A percentile compares a stretch with the other conserved stretches of the same genome.
Evolutionary conservation across 2,329 filamentous ascomycete genomes (phyloP).

Genomic region (Aureobasidium sp.): DNA sequence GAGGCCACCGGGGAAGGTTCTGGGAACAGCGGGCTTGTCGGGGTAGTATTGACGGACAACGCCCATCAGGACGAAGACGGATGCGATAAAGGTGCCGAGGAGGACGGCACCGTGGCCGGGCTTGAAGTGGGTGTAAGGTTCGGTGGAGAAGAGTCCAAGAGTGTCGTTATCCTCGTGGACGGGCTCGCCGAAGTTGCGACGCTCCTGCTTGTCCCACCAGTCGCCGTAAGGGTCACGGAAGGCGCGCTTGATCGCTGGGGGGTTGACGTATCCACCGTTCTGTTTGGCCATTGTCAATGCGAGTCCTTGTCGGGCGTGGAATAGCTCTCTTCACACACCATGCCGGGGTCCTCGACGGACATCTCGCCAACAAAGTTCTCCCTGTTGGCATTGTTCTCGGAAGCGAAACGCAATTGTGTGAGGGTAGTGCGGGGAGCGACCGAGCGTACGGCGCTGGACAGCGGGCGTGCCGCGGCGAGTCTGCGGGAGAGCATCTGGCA

Average conservation of each 20-base stretch:
- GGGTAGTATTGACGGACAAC: constrained; percentile 37
- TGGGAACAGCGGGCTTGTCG: constrained; percentile 36
- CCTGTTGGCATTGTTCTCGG: constrained; percentile 34
- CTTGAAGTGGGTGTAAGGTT: constrained; percentile 80
- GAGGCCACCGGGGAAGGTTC: constrained; percentile 41
- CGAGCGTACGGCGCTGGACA: constrained; percentile 29
- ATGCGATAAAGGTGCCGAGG: constrained; percentile 38
- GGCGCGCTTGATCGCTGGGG: constrained; percentile 73
- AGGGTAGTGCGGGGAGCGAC: constrained; percentile 27
- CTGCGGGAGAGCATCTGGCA: constrained; percentile 37
- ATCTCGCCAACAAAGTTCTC: constrained; percentile 14
- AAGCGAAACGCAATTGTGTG: constrained; percentile 23
- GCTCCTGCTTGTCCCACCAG: constrained; percentile 98
- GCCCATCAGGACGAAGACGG: constrained; percentile 34
- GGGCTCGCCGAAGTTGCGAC: constrained; percentile 92
- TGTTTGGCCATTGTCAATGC: constrained; percentile 30
- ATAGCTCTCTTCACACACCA: constrained; percentile 47
- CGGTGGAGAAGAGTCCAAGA: constrained; percentile 79
- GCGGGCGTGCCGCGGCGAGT: constrained; percentile 36
- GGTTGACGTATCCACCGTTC: constrained; percentile 82
- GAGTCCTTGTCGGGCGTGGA: constrained; percentile 15
- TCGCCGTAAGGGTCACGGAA: constrained; percentile 87
- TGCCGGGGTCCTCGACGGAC: constrained; percentile 49
- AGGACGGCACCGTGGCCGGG: constrained; percentile 63
- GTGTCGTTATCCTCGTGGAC: constrained; percentile 95